phyloP scores from a whole-genome alignment of 257 asterid genomes.

The Scutellaria galericulata region DNA sequence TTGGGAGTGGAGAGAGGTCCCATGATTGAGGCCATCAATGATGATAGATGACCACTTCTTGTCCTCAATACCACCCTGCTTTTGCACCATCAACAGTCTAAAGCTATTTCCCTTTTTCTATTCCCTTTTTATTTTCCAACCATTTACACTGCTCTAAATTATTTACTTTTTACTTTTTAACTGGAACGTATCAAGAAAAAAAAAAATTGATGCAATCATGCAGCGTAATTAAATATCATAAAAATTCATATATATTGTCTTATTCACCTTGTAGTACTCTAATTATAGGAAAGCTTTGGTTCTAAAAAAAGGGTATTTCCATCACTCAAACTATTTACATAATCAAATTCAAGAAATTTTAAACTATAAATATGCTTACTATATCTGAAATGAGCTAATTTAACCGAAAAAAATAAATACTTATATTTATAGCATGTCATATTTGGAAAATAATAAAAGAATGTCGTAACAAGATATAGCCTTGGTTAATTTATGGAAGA shows the following conservation, averaged over 20 bases:
- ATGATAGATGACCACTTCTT: constrained; percentile 22
- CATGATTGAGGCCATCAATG: constrained; percentile 48
- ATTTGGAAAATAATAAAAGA: background rate
- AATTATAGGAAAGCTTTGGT: too few relatives aligned
- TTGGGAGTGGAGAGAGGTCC: constrained; percentile 33
- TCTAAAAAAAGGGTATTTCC: background rate
- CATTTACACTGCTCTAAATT: background rate
- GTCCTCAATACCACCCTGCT: background rate
- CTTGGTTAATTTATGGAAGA: background rate
- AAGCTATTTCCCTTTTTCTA: constrained; percentile 31
- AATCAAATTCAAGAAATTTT: constrained; percentile 1
- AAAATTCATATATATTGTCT: too few relatives aligned
- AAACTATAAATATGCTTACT: background rate
- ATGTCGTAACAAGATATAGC: constrained; percentile 13
- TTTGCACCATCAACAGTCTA: constrained; percentile 24
- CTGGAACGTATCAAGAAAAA: too few relatives aligned
- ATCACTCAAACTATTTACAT: background rate
- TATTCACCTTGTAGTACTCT: too few relatives aligned
- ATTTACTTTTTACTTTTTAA: background rate
- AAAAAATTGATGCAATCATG: background rate
- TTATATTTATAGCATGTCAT: background rate
- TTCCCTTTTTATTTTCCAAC: background rate
- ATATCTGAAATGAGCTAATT: background rate
- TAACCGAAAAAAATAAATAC: background rate
- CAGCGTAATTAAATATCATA: background rate